phyloP scores from a whole-genome alignment of 495 filamentous ascomycete genomes.

The Annulohypoxylon nitens region DNA sequence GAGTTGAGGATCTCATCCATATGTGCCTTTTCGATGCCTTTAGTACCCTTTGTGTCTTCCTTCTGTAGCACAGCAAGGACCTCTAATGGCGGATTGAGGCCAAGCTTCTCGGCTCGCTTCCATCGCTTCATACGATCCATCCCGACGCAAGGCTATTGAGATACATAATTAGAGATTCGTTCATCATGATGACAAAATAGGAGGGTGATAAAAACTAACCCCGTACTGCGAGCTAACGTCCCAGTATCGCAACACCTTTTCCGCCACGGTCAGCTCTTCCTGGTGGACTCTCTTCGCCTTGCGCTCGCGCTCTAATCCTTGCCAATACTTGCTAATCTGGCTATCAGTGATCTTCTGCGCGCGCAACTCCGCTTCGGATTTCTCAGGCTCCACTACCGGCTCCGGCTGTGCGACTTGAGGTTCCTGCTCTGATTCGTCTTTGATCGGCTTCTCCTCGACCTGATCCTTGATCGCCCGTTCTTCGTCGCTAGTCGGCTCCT shows the following conservation, averaged over 20 bases:
- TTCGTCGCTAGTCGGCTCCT: slow-evolving; percentile 37
- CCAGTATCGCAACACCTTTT: slow-evolving; percentile 90
- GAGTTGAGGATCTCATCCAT: slow-evolving; percentile 83
- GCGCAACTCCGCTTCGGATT: slow-evolving; percentile 64
- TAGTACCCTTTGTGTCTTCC: slow-evolving; percentile 68
- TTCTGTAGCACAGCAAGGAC: slow-evolving; percentile 87
- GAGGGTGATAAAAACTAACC: slow-evolving; percentile 66
- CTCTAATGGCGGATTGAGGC: slow-evolving; percentile 87
- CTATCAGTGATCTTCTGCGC: slow-evolving; percentile 72
- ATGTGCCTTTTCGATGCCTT: slow-evolving; percentile 71
- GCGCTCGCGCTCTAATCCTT: slow-evolving; percentile 70
- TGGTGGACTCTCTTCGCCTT: slow-evolving; percentile 73
- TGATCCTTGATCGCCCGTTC: slow-evolving; percentile 36
- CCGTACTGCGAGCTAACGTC: slow-evolving; percentile 91
- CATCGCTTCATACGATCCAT: slow-evolving; percentile 85
- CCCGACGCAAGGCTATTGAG: slow-evolving; percentile 85
- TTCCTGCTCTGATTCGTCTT: slow-evolving; percentile 39
- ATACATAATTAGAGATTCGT: slow-evolving; percentile 12
- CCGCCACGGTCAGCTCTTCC: slow-evolving; percentile 73
- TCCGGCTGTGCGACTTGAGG: neutral
- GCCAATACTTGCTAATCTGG: slow-evolving; percentile 81
- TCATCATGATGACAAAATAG: slow-evolving; percentile 13
- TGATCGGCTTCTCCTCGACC: slow-evolving; percentile 33
- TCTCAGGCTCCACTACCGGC: slow-evolving; percentile 41
- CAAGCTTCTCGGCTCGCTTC: slow-evolving; percentile 83